phyloP scores from a whole-genome alignment of 345 rosid species.

The Rhodamnia argentea region DNA sequence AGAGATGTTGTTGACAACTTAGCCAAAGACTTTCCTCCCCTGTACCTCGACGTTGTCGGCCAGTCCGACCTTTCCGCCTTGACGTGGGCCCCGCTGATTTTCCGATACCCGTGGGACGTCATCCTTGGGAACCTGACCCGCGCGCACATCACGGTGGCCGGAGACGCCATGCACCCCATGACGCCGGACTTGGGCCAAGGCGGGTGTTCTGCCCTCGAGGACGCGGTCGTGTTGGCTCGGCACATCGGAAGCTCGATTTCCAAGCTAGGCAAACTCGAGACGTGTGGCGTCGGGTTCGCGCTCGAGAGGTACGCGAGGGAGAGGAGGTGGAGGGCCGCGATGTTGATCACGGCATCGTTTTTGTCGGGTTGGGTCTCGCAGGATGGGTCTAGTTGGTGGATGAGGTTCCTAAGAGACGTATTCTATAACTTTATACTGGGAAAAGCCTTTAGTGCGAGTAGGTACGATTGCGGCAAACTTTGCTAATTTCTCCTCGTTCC shows the following conservation, averaged over 20 bases:
- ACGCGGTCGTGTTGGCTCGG: conserved; percentile 24
- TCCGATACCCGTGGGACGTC: conserved; percentile 31
- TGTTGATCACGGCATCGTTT: conserved; percentile 11
- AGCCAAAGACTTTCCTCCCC: conserved; percentile 12
- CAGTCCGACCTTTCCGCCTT: conserved; percentile 19
- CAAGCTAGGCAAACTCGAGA: background rate
- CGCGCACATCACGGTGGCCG: conserved; percentile 27
- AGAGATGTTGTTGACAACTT: conserved; percentile 12
- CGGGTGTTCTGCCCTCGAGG: conserved; percentile 28
- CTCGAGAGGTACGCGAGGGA: conserved; percentile 11
- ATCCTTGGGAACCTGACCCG: conserved; percentile 14
- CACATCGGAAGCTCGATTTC: conserved; percentile 16
- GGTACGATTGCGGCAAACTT: conserved; percentile 28
- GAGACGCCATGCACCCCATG: conserved; percentile 53
- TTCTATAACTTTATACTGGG: background rate
- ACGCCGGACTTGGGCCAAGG: conserved; percentile 45
- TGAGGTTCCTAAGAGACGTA: conserved; percentile 15
- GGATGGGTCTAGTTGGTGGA: conserved; percentile 17
- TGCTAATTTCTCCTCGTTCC: background rate
- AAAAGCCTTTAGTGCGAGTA: background rate
- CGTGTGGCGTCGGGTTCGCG: background rate
- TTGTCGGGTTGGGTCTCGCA: conserved; percentile 27
- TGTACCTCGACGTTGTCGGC: conserved; percentile 10
- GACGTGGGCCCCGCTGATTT: conserved; percentile 13
- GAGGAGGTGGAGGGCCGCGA: conserved; percentile 22